Percentiles rank a stretch among this genome's conserved stretches.
phyloP scores from a whole-genome alignment of 2,329 filamentous ascomycete species.

The Rutstroemia sydowiana region DNA sequence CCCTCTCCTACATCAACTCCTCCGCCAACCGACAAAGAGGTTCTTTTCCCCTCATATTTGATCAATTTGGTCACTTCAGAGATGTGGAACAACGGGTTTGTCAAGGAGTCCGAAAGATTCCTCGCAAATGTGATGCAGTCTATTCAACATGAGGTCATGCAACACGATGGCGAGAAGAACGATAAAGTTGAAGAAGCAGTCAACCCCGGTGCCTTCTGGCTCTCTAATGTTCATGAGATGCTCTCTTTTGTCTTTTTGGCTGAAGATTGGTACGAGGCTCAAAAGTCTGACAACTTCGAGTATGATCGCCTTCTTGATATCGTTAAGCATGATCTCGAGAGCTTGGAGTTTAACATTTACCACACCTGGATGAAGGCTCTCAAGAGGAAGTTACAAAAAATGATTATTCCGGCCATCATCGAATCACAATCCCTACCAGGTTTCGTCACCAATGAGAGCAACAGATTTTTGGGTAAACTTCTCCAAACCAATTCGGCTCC shows the following conservation, averaged over 20 bases:
- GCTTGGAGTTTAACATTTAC: conserved; percentile 99
- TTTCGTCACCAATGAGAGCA: conserved; percentile 98
- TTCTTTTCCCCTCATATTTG: conserved; percentile 95
- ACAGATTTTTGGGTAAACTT: conserved; percentile 95
- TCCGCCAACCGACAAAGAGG: conserved; percentile 94
- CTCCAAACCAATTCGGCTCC: conserved; percentile 83
- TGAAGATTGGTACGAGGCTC: conserved; percentile 98
- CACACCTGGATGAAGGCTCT: conserved; percentile 99
- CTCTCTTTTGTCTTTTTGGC: conserved; percentile 98
- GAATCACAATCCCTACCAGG: conserved; percentile 96
- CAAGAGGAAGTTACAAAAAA: conserved; percentile 99
- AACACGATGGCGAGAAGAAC: conserved; percentile 65
- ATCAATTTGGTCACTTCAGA: conserved; percentile 99
- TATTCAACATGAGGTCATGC: conserved; percentile 98
- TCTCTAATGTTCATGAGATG: conserved; percentile 99
- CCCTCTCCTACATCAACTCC: conserved; percentile 80
- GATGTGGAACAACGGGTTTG: conserved; percentile 99
- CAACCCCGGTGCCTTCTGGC: conserved; percentile 96
- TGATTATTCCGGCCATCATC: conserved; percentile 99
- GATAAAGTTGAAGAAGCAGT: conserved; percentile 69
- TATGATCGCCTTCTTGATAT: conserved; percentile 96
- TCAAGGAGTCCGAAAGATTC: conserved; percentile 98
- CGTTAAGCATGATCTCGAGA: conserved; percentile 97
- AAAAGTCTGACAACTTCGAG: conserved; percentile 99
- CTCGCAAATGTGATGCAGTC: conserved; percentile 99